Percentiles rank a stretch among this genome's conserved stretches.
Conservation (phyloP, 192 early-diverging fungal genomes). For the Backusella luteola region DNA sequence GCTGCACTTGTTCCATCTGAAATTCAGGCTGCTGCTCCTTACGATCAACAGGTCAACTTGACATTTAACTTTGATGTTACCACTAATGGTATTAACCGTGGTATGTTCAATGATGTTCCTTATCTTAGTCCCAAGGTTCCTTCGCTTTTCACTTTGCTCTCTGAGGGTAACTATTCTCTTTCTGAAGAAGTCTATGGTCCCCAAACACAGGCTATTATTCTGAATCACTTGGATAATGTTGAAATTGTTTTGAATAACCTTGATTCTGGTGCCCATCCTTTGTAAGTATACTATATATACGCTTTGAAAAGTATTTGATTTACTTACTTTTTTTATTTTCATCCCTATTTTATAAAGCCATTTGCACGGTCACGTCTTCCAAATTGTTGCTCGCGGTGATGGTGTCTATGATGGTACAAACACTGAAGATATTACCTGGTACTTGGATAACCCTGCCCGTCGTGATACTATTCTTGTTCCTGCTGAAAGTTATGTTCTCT, state of each 20-base stretch:
- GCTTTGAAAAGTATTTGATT: background rate
- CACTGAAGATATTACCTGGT: constrained; percentile 23
- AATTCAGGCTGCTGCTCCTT: constrained; percentile 36
- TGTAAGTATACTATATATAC: background rate
- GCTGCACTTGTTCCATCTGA: constrained; percentile 50
- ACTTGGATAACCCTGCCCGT: constrained; percentile 54
- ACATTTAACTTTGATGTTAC: constrained; percentile 64
- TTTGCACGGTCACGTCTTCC: constrained; percentile 85
- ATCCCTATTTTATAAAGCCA: constrained; percentile 53
- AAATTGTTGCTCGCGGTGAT: constrained; percentile 65
- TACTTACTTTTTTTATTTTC: background rate
- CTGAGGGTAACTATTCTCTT: constrained; percentile 48
- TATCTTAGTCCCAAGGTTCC: constrained; percentile 68
- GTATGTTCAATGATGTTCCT: constrained; percentile 75
- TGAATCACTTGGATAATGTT: constrained; percentile 62
- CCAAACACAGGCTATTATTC: constrained; percentile 58
- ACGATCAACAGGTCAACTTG: constrained; percentile 51
- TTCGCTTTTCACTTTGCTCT: constrained; percentile 61
- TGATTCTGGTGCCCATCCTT: constrained; percentile 68
- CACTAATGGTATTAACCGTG: constrained; percentile 76
- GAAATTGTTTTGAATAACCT: constrained; percentile 76
- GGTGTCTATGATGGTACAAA: constrained; percentile 54
- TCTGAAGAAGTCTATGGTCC: constrained; percentile 59
- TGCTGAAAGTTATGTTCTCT: constrained; percentile 58
- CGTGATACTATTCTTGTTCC: constrained; percentile 78